Evolutionary conservation across 1,284 basidiomycete genomes (phyloP).

Genomic region (Ustilago cynodontis): DNA sequence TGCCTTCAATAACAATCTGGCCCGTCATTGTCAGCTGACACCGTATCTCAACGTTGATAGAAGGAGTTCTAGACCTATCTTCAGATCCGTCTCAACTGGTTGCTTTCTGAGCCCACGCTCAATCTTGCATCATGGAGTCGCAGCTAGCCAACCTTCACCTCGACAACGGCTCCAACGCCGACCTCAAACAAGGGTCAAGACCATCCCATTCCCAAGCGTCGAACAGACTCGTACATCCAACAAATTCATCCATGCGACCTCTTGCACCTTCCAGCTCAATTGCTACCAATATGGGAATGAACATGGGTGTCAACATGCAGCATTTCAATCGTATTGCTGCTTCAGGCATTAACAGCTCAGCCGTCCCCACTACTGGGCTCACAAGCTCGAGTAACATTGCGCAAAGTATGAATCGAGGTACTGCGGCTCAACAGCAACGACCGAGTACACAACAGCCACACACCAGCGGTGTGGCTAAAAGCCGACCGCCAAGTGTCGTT

Average conservation of each 20-base stretch:
- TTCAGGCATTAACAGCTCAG: conserved; percentile 5
- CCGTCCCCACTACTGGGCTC: conserved; percentile 19
- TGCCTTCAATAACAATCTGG: background rate
- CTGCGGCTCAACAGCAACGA: conserved; percentile 20
- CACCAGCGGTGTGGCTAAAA: conserved; percentile 14
- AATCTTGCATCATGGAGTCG: conserved; percentile 32
- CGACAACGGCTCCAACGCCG: conserved; percentile 26
- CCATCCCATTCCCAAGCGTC: conserved; percentile 21
- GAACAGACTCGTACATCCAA: conserved; percentile 14
- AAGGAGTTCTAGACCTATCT: too few relatives aligned
- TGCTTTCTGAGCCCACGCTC: background rate
- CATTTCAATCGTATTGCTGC: conserved; percentile 51
- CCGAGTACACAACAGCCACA: conserved; percentile 27
- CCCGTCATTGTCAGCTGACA: background rate
- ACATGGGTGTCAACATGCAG: conserved; percentile 50
- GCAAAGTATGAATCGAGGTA: conserved; percentile 19
- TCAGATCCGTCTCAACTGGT: too few relatives aligned
- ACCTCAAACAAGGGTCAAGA: conserved; percentile 28
- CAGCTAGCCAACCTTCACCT: conserved; percentile 44
- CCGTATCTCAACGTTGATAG: too few relatives aligned
- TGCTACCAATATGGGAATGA: conserved; percentile 47
- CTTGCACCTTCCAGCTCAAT: conserved; percentile 45
- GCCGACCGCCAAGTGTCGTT: conserved; percentile 38
- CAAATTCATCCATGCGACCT: conserved; percentile 25
- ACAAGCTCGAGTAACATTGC: conserved; percentile 30